Base-by-base conservation (phyloP, 805 yeast genomes). In the Candida vaughaniae region DNA sequence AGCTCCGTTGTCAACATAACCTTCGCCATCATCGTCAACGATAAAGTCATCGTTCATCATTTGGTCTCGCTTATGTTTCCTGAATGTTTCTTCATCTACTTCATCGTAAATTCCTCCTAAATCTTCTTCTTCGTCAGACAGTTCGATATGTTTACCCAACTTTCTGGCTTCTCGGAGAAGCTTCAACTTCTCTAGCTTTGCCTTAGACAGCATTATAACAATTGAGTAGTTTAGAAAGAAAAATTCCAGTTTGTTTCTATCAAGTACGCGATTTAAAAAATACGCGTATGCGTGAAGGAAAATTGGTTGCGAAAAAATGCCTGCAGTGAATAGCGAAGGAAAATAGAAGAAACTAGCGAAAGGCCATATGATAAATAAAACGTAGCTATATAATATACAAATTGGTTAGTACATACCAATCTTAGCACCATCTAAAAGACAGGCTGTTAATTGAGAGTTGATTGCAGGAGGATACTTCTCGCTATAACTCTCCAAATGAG, bases 21-120 rank as follows among this genome's bases (percentile, higher is more conserved):
- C 98, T 46, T 82, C 84, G 20, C 96, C 96, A 48, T 85, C 80
- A 57, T 91, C 98, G 56, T 89, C 96, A 2, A 88, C 95, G 25
- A 91, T 93, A 56, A 91, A 91, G 58, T 91, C 96, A 53, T 91
- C 96, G 43, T 85, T 82, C 59, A 88, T 71, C 32, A 93, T 69
- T 41, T 89, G 86, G 41, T 84, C 78, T 50, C 95, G 77, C 56
- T 85, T 86, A 55, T 79, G 85, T 49, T 75, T 75, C 48, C 91
- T 71, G 60, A 78, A 91, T 25, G 82, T 79, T 20, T 73, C 80
- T 51, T 89, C 96, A 53, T 85, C 95, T 4, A 89, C 82, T 53
- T 87, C 90, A 51, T 91, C 97, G 56, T 90, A 93, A 42, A 91
- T 78, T 31, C 33, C 42, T 6, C 27, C 41, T 14, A 22, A 31